These are phyloP conservation scores for Aspergillus tanneri DNA, from an alignment of 2,329 filamentous ascomycete species.

Conservation along the genomic window DNA sequence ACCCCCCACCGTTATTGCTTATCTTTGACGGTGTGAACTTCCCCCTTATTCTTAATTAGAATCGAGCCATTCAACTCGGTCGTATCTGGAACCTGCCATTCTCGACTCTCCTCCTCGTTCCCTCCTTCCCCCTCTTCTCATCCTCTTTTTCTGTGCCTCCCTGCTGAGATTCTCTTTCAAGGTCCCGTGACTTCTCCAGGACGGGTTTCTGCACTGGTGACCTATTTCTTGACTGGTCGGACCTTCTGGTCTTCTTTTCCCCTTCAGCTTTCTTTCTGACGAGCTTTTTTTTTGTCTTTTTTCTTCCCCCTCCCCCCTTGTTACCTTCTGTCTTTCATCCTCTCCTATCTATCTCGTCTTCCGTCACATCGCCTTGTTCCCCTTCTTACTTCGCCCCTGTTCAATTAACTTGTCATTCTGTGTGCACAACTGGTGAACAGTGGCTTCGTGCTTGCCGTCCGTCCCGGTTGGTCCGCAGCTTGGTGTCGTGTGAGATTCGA, in stretches of 20 bases:
- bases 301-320: conserved; percentile 3
- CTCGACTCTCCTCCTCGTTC: conserved; percentile 9
- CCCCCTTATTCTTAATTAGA: neutral
- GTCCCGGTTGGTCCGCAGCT: conserved; percentile 22
- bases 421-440: conserved; percentile 42
- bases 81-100: conserved; percentile 6
- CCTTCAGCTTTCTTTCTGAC: neutral
- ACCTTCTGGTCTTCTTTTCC: conserved; percentile 3
- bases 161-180: neutral
- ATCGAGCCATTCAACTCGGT: neutral
- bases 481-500: conserved; percentile 38
- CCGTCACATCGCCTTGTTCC: conserved; percentile 9
- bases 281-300: conserved; percentile 1
- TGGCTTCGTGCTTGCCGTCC: conserved; percentile 31
- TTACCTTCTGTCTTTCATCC: conserved; percentile 13
- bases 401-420: conserved; percentile 13
- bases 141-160: neutral
- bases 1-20: neutral
- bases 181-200: conserved; percentile 5
- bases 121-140: neutral
- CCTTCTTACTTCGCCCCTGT: conserved; percentile 14
- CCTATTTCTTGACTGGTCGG: conserved; percentile 3
- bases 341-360: conserved; percentile 4
- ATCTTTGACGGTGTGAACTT: neutral
- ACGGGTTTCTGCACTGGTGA: neutral